Percentiles rank a stretch among this genome's conserved stretches.
phyloP scores from a whole-genome alignment of 2,329 filamentous ascomycete species.

The Fusarium sp. region DNA sequence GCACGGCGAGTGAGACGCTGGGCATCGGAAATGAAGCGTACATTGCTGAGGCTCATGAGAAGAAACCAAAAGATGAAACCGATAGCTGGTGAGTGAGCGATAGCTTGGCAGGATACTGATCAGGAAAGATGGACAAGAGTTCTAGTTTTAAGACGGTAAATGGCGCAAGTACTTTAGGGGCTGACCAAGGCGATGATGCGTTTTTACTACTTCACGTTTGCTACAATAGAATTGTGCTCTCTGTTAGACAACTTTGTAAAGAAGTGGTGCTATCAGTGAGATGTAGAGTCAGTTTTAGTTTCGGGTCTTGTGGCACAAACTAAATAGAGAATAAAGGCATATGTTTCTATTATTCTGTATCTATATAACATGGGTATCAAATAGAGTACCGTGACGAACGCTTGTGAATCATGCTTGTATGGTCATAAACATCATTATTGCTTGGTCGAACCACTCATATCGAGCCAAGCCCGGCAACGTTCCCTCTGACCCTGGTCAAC shows the following conservation, averaged over 20 bases:
- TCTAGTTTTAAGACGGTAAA: background rate
- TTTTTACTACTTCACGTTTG: background rate
- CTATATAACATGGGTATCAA: constrained; percentile 36
- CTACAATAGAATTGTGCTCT: constrained; percentile 11
- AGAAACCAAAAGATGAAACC: constrained; percentile 50
- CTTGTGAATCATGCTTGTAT: constrained; percentile 1
- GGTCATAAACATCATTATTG: constrained; percentile 34
- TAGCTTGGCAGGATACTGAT: background rate
- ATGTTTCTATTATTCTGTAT: background rate
- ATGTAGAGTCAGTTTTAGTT: background rate
- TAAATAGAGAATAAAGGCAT: background rate
- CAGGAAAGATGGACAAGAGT: background rate
- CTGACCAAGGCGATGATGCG: background rate
- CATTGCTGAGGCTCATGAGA: constrained; percentile 51
- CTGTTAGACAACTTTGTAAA: constrained; percentile 26
- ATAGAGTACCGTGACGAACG: background rate
- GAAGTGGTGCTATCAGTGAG: constrained; percentile 1
- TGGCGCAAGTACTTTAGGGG: background rate
- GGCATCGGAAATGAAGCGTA: constrained; percentile 51
- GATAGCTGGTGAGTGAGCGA: constrained; percentile 31
- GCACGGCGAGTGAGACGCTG: constrained; percentile 50
- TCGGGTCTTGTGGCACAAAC: background rate
- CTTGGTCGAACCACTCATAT: constrained; percentile 49
- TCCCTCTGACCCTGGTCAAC: constrained; percentile 50
- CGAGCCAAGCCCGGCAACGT: constrained; percentile 58